Conservation (phyloP, 345 rosid genomes). For the Populus alba region DNA sequence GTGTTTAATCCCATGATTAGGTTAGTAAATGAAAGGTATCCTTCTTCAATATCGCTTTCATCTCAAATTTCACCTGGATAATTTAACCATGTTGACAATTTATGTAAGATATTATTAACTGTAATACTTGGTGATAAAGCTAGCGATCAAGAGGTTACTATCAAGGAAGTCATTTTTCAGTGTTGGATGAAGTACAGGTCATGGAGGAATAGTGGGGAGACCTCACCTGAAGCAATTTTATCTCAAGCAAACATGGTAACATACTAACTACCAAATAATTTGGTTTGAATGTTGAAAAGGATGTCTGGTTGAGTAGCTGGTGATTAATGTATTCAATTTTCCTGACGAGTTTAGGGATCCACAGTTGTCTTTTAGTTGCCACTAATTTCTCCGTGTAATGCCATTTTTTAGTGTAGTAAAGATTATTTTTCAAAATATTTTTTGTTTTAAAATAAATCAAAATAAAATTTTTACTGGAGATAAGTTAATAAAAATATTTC, state of each 20-base stretch:
- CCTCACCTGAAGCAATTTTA: conserved; percentile 23
- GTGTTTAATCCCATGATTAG: too few species aligned
- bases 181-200: conserved; percentile 18
- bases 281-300: background rate
- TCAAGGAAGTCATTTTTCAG: conserved; percentile 29
- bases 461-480: too few species aligned
- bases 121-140: conserved; percentile 18
- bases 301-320: background rate
- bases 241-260: conserved; percentile 29
- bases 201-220: conserved; percentile 20
- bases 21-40: too few species aligned
- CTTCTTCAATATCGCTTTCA: too few species aligned
- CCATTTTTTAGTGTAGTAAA: fast-evolving
- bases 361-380: background rate
- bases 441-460: too few species aligned
- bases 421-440: fast-evolving
- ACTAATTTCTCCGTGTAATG: background rate
- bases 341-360: too few species aligned
- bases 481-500: too few species aligned
- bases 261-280: background rate
- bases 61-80: too few species aligned
- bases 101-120: background rate
- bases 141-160: background rate
- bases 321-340: too few species aligned
- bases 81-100: background rate